Evolutionary conservation across 352 stramenopile species (phyloP).

Genomic region (Globisporangium cederbergense): DNA sequence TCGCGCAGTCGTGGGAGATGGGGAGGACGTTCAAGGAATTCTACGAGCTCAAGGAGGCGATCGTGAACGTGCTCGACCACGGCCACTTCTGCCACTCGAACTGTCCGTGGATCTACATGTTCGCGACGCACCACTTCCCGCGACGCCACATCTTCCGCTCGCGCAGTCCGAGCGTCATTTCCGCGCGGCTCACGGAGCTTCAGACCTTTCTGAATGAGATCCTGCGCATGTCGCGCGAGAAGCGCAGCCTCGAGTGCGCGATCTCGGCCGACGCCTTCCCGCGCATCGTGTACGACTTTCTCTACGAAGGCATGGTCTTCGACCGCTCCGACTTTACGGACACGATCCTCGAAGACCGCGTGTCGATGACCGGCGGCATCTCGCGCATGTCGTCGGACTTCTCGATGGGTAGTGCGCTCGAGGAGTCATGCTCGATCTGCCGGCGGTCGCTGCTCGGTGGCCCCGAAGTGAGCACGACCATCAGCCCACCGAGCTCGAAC

Average conservation of each 20-base stretch:
- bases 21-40: conserved; percentile 74
- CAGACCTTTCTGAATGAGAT: conserved; percentile 69
- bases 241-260: conserved; percentile 53
- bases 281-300: conserved; percentile 72
- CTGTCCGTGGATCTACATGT: conserved; percentile 86
- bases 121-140: conserved; percentile 72
- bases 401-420: background rate
- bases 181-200: conserved; percentile 50
- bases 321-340: conserved; percentile 63
- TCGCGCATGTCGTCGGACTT: conserved; percentile 19
- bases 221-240: conserved; percentile 55
- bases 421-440: conserved; percentile 64
- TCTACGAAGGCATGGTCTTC: conserved; percentile 83
- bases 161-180: conserved; percentile 61
- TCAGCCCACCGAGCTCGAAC: conserved; percentile 29
- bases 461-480: conserved; percentile 27
- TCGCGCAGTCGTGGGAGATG: conserved; percentile 81
- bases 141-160: conserved; percentile 72
- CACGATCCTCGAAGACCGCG: conserved; percentile 47
- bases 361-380: conserved; percentile 28
- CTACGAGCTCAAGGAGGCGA: conserved; percentile 67
- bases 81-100: conserved; percentile 79
- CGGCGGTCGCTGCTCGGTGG: conserved; percentile 28
- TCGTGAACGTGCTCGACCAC: conserved; percentile 59
- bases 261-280: conserved; percentile 59